These are phyloP conservation scores for Epichloe hybrida DNA, from an alignment of 2,329 filamentous ascomycete species.

Conservation along the genomic window DNA sequence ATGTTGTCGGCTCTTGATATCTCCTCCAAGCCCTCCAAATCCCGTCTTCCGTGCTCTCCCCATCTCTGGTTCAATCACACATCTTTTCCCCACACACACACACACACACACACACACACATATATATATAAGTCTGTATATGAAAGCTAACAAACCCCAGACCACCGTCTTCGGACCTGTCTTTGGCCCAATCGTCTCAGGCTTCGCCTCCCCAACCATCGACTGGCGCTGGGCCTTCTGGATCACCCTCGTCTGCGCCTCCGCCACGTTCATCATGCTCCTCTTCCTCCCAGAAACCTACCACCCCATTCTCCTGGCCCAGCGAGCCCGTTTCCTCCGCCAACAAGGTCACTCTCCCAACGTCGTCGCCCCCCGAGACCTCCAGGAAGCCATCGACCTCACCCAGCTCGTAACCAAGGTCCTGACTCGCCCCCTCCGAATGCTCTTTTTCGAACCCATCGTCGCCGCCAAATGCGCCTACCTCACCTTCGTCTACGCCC, in stretches of 20 bases:
- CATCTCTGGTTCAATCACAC: too few relatives aligned
- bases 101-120: too few relatives aligned
- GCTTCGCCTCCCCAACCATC: slow-evolving; percentile 42
- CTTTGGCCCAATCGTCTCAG: slow-evolving; percentile 51
- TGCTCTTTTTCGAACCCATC: slow-evolving; percentile 60
- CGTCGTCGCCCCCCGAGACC: slow-evolving; percentile 47
- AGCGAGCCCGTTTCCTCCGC: slow-evolving; percentile 42
- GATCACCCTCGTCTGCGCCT: slow-evolving; percentile 56
- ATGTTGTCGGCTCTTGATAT: background rate
- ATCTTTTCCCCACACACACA: too few relatives aligned
- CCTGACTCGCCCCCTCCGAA: slow-evolving; percentile 55
- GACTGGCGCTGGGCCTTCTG: slow-evolving; percentile 61
- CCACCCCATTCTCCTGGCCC: slow-evolving; percentile 41
- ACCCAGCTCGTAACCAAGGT: slow-evolving; percentile 54
- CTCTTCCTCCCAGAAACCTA: slow-evolving; percentile 54
- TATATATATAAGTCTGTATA: too few relatives aligned
- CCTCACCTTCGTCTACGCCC: slow-evolving; percentile 54
- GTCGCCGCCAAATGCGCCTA: slow-evolving; percentile 58
- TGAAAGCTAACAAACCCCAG: slow-evolving; percentile 15
- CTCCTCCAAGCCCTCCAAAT: too few relatives aligned
- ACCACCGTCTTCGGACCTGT: slow-evolving; percentile 53
- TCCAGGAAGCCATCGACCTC: slow-evolving; percentile 40
- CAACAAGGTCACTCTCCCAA: slow-evolving; percentile 35
- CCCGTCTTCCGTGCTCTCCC: too few relatives aligned
- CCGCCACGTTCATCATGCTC: slow-evolving; percentile 43